Base-by-base conservation (phyloP, 129 eudicot genomes). In the Artemisia annua region DNA sequence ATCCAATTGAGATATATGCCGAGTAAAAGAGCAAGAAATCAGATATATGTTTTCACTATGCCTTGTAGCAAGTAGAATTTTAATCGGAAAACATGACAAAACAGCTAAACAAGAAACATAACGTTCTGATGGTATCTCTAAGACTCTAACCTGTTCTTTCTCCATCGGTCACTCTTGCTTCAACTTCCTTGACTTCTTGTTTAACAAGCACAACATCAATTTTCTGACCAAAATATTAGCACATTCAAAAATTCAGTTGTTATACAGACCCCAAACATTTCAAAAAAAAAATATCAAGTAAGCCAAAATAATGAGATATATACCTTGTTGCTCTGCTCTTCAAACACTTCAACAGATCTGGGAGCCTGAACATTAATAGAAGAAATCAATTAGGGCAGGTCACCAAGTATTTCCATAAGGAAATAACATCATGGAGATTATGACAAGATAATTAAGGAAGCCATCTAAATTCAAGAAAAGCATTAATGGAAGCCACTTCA, bases 291-390 rank as follows among this genome's bases (percentile, higher is more conserved):
- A n/a, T n/a, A n/a, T n/a, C n/a, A 13, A 71, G 1, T 18, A 58
- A 30, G 60, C 16, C 48, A 66, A 22, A 67, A 58, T 4, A 64
- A 50, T 5, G 52, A 48, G 10, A 49, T 24, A n/a, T n/a, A 44
- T 76, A 80, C 88, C 82, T 72, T 66, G 17, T 17, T 43, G 13
- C 8, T 12, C 52, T 59, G 81, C 18, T 80, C 85, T 30, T 83
- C 71, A 17, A 11, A 51, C 48, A 50, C 71, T 53, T 70, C 72
- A 64, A 19, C 69, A 54, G 63, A 51, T 52, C 2, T 15, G 18
- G n/a, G 1, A 52, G 1, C 57, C 57, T 17, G 6, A 5, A 15
- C 2, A 52, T 13, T 7, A 13, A 52, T 14, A 17, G n/a, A 52
- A 52, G 46, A 7, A 39, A 39, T 39, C 43, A 35, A 35, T 35